A percentile compares a stretch with the other conserved stretches of the same genome.
Evolutionary conservation across 805 yeast genomes (phyloP).

Genomic region (Kodamaea jinghongensis): DNA sequence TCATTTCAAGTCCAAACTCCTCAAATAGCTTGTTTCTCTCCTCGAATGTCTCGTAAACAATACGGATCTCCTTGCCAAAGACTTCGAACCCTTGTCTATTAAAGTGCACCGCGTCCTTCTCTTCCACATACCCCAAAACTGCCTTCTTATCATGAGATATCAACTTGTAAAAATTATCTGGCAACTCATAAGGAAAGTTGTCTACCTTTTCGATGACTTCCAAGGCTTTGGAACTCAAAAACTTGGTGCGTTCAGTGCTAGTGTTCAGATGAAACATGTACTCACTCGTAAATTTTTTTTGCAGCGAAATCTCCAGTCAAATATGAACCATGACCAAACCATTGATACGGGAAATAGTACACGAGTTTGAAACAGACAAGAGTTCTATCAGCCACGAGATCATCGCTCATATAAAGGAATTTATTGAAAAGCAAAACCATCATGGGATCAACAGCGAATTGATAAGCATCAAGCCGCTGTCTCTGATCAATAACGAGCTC

Average conservation of each 20-base stretch:
- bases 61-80: slow-evolving; percentile 21
- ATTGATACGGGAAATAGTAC: background rate
- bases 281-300: slow-evolving; percentile 18
- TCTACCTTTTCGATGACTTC: slow-evolving; percentile 25
- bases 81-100: slow-evolving; percentile 9
- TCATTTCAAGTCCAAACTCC: slow-evolving; percentile 42
- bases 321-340: background rate
- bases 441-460: background rate
- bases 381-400: background rate
- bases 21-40: slow-evolving; percentile 41
- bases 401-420: background rate
- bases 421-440: background rate
- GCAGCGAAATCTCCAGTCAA: too few species aligned
- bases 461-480: slow-evolving; percentile 20
- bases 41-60: slow-evolving; percentile 38
- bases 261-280: background rate
- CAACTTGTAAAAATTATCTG: slow-evolving; percentile 20
- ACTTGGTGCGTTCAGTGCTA: too few species aligned
- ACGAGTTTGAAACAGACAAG: background rate
- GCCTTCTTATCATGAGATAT: slow-evolving; percentile 28
- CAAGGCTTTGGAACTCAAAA: background rate
- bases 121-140: slow-evolving; percentile 28
- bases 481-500: slow-evolving; percentile 31
- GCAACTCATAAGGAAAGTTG: slow-evolving; percentile 23
- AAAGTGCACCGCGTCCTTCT: slow-evolving; percentile 23